Conservation (phyloP, 441 rosid species). For the Mallotus japonicus region DNA sequence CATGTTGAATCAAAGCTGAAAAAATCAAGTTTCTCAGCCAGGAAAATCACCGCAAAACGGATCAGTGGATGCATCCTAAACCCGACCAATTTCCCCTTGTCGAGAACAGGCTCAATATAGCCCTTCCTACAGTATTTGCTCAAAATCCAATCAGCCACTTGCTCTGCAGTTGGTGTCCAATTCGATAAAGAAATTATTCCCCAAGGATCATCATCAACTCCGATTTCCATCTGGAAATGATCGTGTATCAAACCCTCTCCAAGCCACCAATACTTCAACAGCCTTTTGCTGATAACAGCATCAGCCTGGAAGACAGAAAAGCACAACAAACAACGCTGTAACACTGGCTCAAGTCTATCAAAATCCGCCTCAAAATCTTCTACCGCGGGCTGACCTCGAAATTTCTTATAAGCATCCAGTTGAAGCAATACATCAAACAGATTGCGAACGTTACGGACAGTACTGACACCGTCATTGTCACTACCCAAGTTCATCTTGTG, state of each 20-base stretch:
- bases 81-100: conserved; percentile 23
- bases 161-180: too few relatives aligned
- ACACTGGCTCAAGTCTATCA: neutral
- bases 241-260: conserved; percentile 30
- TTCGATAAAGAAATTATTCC: too few relatives aligned
- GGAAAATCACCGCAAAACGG: conserved; percentile 39
- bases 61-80: conserved; percentile 39
- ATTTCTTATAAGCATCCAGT: conserved; percentile 5
- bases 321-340: conserved; percentile 32
- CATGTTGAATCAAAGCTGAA: conserved; percentile 26
- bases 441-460: neutral
- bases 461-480: neutral
- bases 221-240: too few relatives aligned
- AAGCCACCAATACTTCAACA: conserved; percentile 53
- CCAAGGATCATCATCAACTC: too few relatives aligned
- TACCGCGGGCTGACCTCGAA: conserved; percentile 6
- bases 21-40: conserved; percentile 25
- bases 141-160: too few relatives aligned
- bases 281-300: conserved; percentile 41
- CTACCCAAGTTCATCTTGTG: conserved; percentile 10
- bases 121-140: conserved; percentile 11
- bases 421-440: conserved; percentile 15
- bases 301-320: conserved; percentile 43
- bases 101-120: conserved; percentile 35
- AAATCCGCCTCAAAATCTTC: conserved; percentile 19